Conservation (phyloP, 148 eudicot genomes). For the Vaccinium myrtillus region DNA sequence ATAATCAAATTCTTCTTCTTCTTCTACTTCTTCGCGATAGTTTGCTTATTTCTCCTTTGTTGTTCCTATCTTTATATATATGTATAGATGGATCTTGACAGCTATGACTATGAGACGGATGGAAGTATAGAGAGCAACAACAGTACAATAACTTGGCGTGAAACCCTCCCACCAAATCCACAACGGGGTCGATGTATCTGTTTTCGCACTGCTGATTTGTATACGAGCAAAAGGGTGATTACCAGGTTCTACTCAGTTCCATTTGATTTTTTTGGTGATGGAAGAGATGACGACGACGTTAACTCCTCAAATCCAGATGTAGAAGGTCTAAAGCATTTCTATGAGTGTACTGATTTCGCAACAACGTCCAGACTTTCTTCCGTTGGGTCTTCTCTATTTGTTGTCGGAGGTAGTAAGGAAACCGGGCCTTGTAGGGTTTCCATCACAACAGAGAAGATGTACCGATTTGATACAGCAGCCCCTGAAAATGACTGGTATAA, state of each 20-base stretch:
- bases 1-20: no score
- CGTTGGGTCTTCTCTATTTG: background rate
- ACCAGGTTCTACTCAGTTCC: background rate
- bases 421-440: no score
- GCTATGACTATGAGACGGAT: no score
- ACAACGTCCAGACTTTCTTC: background rate
- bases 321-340: background rate
- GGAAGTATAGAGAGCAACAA: background rate
- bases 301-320: background rate
- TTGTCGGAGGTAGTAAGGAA: background rate
- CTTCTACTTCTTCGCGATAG: no score
- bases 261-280: background rate
- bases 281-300: background rate
- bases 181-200: background rate
- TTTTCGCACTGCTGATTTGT: background rate
- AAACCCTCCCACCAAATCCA: background rate
- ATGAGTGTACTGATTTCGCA: background rate
- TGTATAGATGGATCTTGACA: no score
- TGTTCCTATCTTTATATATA: no score
- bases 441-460: no score
- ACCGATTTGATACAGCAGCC: background rate
- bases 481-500: background rate
- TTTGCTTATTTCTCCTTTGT: no score
- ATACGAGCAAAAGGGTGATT: no score
- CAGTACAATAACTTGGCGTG: background rate